Evolutionary conservation across 73 alveolate species (phyloP).

Genomic region (Breviolum minutum): DNA sequence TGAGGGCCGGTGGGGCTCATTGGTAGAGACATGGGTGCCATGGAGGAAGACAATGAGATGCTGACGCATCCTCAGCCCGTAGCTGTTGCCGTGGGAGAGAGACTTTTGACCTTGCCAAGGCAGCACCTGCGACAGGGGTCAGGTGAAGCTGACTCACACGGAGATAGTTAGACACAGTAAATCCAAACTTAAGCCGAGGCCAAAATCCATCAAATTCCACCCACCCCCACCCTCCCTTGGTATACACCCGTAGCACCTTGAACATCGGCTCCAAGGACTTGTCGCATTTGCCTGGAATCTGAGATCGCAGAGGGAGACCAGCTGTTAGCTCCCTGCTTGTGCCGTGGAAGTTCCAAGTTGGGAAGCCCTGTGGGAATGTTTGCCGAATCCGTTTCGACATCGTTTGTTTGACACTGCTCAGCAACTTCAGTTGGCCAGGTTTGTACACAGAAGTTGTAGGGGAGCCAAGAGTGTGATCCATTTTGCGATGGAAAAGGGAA

Average conservation of each 20-base stretch:
- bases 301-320: slow-evolving; percentile 31
- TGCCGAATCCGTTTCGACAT: too few species aligned
- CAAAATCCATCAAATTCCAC: neutral
- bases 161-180: neutral
- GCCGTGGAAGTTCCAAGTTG: slow-evolving; percentile 73
- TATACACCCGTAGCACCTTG: neutral
- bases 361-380: neutral
- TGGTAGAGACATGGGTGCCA: too few species aligned
- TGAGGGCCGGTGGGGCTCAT: neutral
- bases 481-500: neutral
- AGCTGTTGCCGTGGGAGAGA: too few species aligned
- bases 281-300: slow-evolving; percentile 81
- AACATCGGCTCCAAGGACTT: slow-evolving; percentile 9
- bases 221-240: neutral
- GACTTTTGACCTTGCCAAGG: too few species aligned
- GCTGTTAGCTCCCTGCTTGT: slow-evolving; percentile 69
- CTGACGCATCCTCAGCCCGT: neutral
- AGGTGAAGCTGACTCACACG: neutral
- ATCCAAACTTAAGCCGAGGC: neutral
- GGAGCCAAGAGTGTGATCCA: neutral
- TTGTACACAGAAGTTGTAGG: slow-evolving; percentile 46
- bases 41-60: neutral
- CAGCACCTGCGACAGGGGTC: neutral
- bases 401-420: neutral
- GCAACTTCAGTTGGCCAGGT: neutral